These are phyloP conservation scores for Penicillium ucsense DNA, from an alignment of 495 filamentous ascomycete genomes.

Conservation along the genomic window DNA sequence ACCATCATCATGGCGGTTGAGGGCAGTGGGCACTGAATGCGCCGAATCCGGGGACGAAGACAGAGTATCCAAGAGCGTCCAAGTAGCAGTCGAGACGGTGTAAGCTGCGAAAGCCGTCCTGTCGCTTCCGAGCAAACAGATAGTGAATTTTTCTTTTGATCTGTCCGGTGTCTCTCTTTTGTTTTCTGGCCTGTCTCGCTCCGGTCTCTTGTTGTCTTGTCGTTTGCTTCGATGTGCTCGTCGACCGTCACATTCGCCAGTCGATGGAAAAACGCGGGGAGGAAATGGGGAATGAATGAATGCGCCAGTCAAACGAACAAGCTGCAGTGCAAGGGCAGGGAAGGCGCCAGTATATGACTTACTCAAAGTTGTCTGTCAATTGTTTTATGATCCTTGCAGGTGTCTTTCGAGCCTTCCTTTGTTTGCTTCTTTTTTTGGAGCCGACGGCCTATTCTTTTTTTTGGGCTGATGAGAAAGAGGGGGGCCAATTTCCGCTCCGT, in stretches of 20 bases:
- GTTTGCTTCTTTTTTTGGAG: neutral
- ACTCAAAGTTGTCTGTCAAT: neutral
- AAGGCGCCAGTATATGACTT: constrained; percentile 4
- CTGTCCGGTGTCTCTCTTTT: neutral
- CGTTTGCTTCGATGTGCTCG: neutral
- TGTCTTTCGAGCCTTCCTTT: constrained; percentile 2
- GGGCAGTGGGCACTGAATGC: constrained; percentile 9
- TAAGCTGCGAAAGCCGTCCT: neutral
- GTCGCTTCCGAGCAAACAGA: too few species aligned
- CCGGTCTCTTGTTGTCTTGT: neutral
- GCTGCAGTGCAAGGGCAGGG: neutral
- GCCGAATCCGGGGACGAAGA: neutral
- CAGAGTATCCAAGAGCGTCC: neutral
- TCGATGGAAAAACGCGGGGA: neutral
- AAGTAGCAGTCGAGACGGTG: too few species aligned
- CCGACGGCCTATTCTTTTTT: too few species aligned
- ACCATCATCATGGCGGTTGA: constrained; percentile 24
- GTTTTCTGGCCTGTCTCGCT: neutral
- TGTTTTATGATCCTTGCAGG: constrained; percentile 5
- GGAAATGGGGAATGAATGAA: too few species aligned
- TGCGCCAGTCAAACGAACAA: neutral
- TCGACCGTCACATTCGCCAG: neutral
- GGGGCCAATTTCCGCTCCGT: constrained; percentile 6
- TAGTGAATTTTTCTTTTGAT: too few species aligned
- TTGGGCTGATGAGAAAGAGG: too few species aligned